Base-by-base conservation (phyloP, 352 stramenopile species). In the Elongisporangium prolatum region DNA sequence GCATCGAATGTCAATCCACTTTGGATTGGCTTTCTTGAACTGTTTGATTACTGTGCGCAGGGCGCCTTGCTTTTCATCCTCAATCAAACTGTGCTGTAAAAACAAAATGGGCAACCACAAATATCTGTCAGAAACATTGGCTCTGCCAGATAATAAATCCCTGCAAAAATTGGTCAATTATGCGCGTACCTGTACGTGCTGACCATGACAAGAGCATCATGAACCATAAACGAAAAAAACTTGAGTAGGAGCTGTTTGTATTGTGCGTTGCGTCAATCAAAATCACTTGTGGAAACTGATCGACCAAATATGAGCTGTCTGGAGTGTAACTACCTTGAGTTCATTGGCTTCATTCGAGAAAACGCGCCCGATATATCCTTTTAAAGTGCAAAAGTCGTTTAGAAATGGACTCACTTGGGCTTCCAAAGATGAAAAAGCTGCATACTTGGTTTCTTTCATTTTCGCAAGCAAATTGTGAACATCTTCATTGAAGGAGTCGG, bases 171-270 rank as follows among this genome's bases (percentile, higher is more conserved):
- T 59, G n/a, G n/a, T n/a, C n/a, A n/a, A n/a, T n/a, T n/a, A n/a
- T n/a, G n/a, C n/a, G n/a, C 50, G 21, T 50, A 60, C 59, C 53
- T 67, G 54, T 0, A 67, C 59, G 22, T 67, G 58, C 37, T 70
- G 59, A 0, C 57, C 62, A 10, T 8, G 34, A 1, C 50, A 9
- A 61, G 16, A 3, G 57, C 24, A 25, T 58, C 62, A 50, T 65
- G 62, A 2, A 61, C 20, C 54, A 64, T 62, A 25, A 68, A 65
- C 0, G 57, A 64, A 21, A 61, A 65, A 6, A 69, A 21, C 40
- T 65, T 65, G 56, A 65, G 6, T 54, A 24, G 1, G 51, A 38
- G 10, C 13, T 4, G 20, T 68, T 65, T 1, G 62, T 65, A 6
- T 48, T 18, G 52, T 56, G 62, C 0, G 52, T 65, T 9, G 55